Evolutionary conservation across 768 basidiomycete genomes (phyloP), one percentile per base, ranked within the genome.

Genomic region (Lentinula sp.): DNA sequence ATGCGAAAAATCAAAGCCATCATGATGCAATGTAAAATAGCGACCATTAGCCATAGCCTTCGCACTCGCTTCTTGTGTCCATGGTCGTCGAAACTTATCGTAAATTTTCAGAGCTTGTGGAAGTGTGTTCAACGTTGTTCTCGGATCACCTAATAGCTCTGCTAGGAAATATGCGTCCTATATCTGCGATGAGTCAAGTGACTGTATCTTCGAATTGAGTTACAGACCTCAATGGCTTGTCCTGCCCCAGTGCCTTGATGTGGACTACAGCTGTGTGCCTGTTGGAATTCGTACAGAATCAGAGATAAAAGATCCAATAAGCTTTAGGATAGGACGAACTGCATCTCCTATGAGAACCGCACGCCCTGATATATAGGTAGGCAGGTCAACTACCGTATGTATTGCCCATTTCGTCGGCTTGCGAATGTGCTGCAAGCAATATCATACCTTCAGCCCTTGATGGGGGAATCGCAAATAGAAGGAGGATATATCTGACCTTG

Each of bases 191-290:
- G 15, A 28, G 42, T 15, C 15, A 37, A 48, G 21, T 46, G 31
- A 15, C 1, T 16, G 2, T 34, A 18, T 11, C 34, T 32, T 31
- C 5, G 23, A 3, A 15, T 18, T 40, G 10, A 55, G 32, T 13
- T 9, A 49, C 50, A 40, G 16, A 76, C 76, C 69, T 78, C 79
- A 18, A 78, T 70, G 1, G 76, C 77, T 43, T 75, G 75, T 13
- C 75, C 73, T 4, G 75, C 79, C 2, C 77, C 77, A 0, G 74
- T 67, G 0, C 75, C 78, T 60, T 74, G 67, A 61, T 76, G 70
- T 0, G 78, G 76, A 15, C 69, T 68, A 67, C 75, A 74, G 5
- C 71, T 74, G 61, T 78, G 76, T 1, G 74, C 75, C 76, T 76
- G 45, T 13, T 21, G n/a, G 11, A 50, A 50, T 21, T n/a, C 2